Evolutionary conservation across 495 filamentous ascomycete genomes (phyloP), one percentile per base, ranked within the genome.

Genomic region (Hyaloscypha variabilis): DNA sequence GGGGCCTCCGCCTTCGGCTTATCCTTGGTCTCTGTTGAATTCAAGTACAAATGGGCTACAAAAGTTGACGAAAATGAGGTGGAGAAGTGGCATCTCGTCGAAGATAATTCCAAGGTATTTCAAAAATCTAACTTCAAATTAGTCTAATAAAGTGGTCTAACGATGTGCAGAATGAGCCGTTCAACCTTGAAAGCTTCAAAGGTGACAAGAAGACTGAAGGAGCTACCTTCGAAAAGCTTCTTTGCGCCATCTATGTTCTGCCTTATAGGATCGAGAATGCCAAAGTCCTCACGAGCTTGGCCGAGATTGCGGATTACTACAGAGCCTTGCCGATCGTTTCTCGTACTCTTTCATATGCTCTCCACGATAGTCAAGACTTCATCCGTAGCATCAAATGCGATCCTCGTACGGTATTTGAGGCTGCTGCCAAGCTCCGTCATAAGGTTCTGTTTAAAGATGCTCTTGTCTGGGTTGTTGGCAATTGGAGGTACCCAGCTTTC

Each of bases 11-110:
- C 39, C 19, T 17, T 17, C 14, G 4, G 39, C 14, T 3, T 4
- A 17, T 46, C 39, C 19, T 17, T 46, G 39, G 39, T 46, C 4
- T 46, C 4, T 46, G 39, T 56, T 25, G 23, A 36, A 1, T 34
- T 60, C 28, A 36, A 56, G n/a, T 66, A 66, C 54, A n/a, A 60
- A 13, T 66, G 57, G 64, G 30, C 28, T 13, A 53, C 64, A 28
- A 24, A 34, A 21, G n/a, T 53, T 29, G 64, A 66, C 46, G 25
- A 52, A 26, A 23, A 54, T 29, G 30, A 29, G 30, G 26, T 1
- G n/a, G 26, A 58, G 3, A 58, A 50, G 24, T 19, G 39, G 39
- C n/a, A 46, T 46, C 39, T 46, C 39, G 39, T 46, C 17, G 10
- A 10, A 17, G 39, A 46, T 17, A 46, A 46, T 46, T 17, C 39